Conservation (phyloP, 2,329 filamentous ascomycete genomes). For the Aspergillus puulaauensis region DNA sequence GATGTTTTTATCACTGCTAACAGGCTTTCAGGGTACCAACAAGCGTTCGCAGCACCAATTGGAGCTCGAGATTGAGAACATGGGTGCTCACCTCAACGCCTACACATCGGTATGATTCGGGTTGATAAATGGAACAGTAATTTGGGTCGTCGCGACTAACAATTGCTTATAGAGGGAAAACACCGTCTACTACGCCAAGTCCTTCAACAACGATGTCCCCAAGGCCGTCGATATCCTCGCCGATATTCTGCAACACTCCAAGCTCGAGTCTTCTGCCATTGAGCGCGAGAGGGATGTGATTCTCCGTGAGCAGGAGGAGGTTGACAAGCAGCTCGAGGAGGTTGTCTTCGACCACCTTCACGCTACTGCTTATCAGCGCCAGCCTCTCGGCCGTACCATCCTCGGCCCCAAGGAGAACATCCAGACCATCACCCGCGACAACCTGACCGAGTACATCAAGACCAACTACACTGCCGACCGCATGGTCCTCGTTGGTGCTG, state of each 20-base stretch:
- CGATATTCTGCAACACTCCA: constrained; percentile 99
- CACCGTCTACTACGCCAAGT: constrained; percentile 99
- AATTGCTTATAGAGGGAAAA: constrained; percentile 77
- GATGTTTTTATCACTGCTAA: constrained; percentile 11
- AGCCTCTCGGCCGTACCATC: constrained; percentile 96
- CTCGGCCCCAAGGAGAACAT: constrained; percentile 98
- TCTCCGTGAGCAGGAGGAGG: constrained; percentile 97
- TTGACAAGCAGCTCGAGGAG: constrained; percentile 99
- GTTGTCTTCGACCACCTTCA: constrained; percentile 99
- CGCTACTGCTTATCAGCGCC: constrained; percentile 94
- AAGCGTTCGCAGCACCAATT: constrained; percentile 95
- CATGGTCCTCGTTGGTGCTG: constrained; percentile 96
- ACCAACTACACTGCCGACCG: constrained; percentile 99
- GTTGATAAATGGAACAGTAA: constrained; percentile 15
- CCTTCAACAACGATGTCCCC: constrained; percentile 96
- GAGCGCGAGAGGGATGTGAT: constrained; percentile 99
- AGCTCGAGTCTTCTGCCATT: constrained; percentile 88
- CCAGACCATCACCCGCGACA: constrained; percentile 86
- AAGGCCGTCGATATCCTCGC: constrained; percentile 96
- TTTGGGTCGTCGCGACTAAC: constrained; percentile 23
- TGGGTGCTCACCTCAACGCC: constrained; percentile 98
- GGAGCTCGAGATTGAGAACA: constrained; percentile 99
- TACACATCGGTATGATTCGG: constrained; percentile 84
- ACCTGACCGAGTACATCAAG: constrained; percentile 96
- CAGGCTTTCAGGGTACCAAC: constrained; percentile 67